Evolutionary conservation across 345 rosid species (phyloP), one percentile per base, ranked within the genome.

Genomic region (Arabidopsis thaliana): DNA sequence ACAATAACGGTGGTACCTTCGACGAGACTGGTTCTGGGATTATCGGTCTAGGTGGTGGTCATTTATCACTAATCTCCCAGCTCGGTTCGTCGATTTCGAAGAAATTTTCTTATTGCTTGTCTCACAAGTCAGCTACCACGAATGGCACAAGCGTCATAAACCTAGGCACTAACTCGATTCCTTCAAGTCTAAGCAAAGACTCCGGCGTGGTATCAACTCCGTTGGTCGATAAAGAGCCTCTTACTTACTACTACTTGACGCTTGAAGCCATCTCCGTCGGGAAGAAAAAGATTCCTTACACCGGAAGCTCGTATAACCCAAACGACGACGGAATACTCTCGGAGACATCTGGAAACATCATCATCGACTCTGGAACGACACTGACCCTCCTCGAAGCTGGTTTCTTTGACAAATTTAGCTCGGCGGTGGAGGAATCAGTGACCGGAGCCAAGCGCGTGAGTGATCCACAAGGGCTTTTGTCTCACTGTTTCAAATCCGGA

Each of bases 351-450:
- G 91, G 90, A 7, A 86, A 87, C 82, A 85, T 85, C 23, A 84
- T 89, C 40, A 81, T 87, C 22, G 96, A 91, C 67, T 89, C 91
- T 0, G 91, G 97, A 7, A 86, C 87, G 7, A 85, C 96, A 3
- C 52, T 82, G 33, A 90, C 91, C 0, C 6, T 88, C 0, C 48
- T 84, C 0, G 88, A 86, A 0, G 10, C 30, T 0, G 79, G 71
- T 4, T 82, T 81, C 41, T 78, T 60, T 52, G 13, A 62, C 6
- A 24, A 69, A n/a, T 9, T 87, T 67, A 65, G 49, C 1, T 8
- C 81, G 1, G 80, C 80, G 5, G 75, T 83, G 1, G 60, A 56
- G 3, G 50, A 44, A 1, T 46, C 7, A 4, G 82, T 83, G 30
- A 69, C 82, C 0, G 20, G 36, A 1, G 80, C 72, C 0, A 20